Percentiles rank a stretch among this genome's conserved stretches.
Conservation (phyloP, 2,329 filamentous ascomycete genomes). For the Aspergillus versicolor region DNA sequence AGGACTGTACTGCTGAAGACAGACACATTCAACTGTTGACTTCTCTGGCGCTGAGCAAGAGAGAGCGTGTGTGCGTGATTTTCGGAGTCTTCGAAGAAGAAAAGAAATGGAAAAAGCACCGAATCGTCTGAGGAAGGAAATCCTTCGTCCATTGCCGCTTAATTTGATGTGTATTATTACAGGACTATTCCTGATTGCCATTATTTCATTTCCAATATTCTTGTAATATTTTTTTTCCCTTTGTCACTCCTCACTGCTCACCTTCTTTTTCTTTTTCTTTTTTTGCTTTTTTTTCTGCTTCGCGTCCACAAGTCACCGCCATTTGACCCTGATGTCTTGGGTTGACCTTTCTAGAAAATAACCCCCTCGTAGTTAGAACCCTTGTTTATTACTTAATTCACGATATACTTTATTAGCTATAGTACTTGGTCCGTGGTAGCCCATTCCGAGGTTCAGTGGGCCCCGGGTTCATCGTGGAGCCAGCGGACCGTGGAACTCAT, state of each 20-base stretch:
- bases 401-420: neutral
- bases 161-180: constrained; percentile 7
- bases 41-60: neutral
- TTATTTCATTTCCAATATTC: neutral
- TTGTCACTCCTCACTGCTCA: neutral
- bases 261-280: no score
- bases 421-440: neutral
- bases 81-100: neutral
- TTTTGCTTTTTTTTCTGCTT: neutral
- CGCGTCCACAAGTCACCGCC: neutral
- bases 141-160: neutral
- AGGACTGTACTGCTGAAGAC: neutral
- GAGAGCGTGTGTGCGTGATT: neutral
- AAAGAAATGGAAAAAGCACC: neutral
- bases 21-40: neutral
- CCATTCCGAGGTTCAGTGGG: neutral
- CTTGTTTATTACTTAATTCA: neutral
- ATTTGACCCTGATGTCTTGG: neutral
- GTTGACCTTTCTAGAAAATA: neutral
- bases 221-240: neutral
- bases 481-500: neutral
- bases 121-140: neutral
- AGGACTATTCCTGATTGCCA: neutral
- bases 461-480: neutral
- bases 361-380: neutral